Conservation (phyloP, 2,329 filamentous ascomycete species). For the Neonectria magnoliae region DNA sequence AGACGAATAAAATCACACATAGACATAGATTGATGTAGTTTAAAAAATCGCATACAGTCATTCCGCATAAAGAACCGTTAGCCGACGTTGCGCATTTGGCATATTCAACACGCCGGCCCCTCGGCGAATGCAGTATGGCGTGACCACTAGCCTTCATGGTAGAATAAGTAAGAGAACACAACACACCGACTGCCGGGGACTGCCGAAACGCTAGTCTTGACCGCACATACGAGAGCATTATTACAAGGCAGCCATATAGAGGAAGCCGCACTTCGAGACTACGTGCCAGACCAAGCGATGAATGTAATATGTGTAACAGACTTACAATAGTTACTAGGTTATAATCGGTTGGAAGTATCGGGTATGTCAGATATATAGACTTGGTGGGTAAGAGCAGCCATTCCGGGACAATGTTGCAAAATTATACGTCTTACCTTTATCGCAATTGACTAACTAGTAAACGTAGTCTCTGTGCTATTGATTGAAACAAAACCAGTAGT, state of each 20-base stretch:
- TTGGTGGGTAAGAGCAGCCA: background rate
- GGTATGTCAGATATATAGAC: background rate
- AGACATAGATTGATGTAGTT: background rate
- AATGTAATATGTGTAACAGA: background rate
- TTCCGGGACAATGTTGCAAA: no score
- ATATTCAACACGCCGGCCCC: background rate
- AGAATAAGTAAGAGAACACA: background rate
- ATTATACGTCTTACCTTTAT: no score
- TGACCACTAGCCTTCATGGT: background rate
- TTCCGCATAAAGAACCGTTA: background rate
- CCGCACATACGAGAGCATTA: background rate
- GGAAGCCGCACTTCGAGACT: background rate
- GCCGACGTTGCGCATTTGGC: background rate
- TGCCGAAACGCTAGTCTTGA: background rate
- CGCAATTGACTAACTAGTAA: no score
- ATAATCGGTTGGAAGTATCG: background rate
- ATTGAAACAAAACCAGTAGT: no score
- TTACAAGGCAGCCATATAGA: background rate
- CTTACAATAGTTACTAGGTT: background rate
- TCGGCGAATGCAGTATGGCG: background rate
- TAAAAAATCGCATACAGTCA: background rate
- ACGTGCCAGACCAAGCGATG: background rate
- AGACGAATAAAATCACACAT: background rate
- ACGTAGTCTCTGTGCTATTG: background rate
- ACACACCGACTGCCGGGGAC: background rate